Conservation (phyloP, 768 basidiomycete genomes). For the Boletus tylopilopsis region DNA sequence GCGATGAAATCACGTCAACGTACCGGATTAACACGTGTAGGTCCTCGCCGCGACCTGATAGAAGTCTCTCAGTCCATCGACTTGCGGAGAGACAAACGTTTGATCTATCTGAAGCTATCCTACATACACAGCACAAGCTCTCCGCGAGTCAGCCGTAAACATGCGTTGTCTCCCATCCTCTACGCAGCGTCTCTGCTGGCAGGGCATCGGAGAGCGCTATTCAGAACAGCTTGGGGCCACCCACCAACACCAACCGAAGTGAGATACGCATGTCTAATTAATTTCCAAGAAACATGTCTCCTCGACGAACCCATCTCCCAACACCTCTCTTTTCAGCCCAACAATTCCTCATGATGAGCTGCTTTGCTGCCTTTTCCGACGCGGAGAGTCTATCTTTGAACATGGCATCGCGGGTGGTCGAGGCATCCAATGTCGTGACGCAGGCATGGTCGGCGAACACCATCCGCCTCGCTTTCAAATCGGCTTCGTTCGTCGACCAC, state of each 20-base stretch:
- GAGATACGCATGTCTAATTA: constrained; percentile 21
- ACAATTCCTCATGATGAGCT: constrained; percentile 26
- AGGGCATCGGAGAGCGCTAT: not conserved
- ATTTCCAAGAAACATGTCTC: constrained; percentile 27
- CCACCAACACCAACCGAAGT: constrained; percentile 10
- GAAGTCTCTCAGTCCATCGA: not conserved
- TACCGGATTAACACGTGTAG: constrained; percentile 19
- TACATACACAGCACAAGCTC: constrained; percentile 5
- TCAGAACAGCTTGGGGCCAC: constrained; percentile 3
- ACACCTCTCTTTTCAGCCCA: constrained; percentile 23
- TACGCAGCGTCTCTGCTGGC: not conserved
- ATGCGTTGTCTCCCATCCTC: constrained; percentile 1
- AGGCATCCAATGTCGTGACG: constrained; percentile 32
- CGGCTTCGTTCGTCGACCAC: constrained; percentile 37
- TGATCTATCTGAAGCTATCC: constrained; percentile 18
- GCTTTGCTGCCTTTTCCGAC: constrained; percentile 21
- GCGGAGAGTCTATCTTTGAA: constrained; percentile 24
- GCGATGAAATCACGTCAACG: constrained; percentile 14
- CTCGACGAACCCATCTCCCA: constrained; percentile 21
- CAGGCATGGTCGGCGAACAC: constrained; percentile 37
- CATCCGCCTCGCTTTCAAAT: constrained; percentile 33
- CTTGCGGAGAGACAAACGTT: constrained; percentile 14
- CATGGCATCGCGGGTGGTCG: constrained; percentile 10
- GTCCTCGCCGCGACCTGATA: constrained; percentile 4
- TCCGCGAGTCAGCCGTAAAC: constrained; percentile 1